Evolutionary conservation across 225 moss, liverwort and hornwort species (phyloP).

Genomic region (Bryum argenteum): DNA sequence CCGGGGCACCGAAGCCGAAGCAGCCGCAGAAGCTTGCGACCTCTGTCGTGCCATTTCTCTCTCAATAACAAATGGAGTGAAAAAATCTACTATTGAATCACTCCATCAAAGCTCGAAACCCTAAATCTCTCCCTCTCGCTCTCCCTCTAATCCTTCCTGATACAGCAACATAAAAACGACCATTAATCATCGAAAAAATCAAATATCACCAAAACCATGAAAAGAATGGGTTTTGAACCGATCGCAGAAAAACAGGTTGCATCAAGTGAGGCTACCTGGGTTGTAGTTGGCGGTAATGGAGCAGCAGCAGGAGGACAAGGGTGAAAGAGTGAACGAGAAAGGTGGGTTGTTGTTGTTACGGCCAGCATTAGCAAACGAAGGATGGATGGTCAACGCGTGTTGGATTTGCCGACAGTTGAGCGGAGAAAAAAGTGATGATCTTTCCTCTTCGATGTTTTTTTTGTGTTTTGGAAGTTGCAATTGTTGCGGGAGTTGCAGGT

Average conservation of each 20-base stretch:
- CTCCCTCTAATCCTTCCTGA: constrained; percentile 17
- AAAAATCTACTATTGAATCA: constrained; percentile 13
- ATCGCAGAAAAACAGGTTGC: not conserved
- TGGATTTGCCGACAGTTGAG: too few relatives aligned
- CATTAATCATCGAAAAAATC: not conserved
- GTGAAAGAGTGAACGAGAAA: too few relatives aligned
- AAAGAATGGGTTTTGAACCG: not conserved
- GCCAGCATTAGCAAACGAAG: too few relatives aligned
- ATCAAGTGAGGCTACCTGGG: not conserved
- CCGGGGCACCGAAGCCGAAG: constrained; percentile 39
- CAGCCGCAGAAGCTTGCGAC: constrained; percentile 3
- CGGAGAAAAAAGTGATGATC: too few relatives aligned
- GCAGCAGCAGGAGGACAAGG: too few relatives aligned
- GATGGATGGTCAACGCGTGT: too few relatives aligned
- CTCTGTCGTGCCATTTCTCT: constrained; percentile 48
- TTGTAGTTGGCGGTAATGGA: too few relatives aligned
- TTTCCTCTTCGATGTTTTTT: too few relatives aligned
- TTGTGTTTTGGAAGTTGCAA: too few relatives aligned
- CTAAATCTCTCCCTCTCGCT: constrained; percentile 17
- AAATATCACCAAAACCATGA: constrained; percentile 3
- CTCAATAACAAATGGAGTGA: not conserved
- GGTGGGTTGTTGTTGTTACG: too few relatives aligned
- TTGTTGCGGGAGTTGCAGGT: too few relatives aligned
- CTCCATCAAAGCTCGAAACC: constrained; percentile 39
- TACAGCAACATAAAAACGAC: constrained; percentile 23